Evolutionary conservation across 1,284 basidiomycete species (phyloP).

Genomic region (Heterobasidion occidentale): DNA sequence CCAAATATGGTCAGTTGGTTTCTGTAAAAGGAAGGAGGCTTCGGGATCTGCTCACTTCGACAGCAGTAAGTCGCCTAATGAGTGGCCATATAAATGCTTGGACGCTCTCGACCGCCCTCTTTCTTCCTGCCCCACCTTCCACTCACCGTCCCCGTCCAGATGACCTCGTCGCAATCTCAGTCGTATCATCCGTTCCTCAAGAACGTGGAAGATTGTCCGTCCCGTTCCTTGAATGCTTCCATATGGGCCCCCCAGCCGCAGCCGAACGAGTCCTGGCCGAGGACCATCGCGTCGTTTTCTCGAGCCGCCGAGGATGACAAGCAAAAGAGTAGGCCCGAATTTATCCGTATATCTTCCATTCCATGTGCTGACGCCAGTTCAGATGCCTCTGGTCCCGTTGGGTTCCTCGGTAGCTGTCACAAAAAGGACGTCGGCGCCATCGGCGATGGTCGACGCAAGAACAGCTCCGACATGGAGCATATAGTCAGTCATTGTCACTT

Average conservation of each 20-base stretch:
- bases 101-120: slow-evolving; percentile 2
- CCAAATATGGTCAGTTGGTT: background rate
- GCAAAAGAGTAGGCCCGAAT: slow-evolving; percentile 14
- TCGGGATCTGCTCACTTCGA: background rate
- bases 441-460: slow-evolving; percentile 66
- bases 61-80: background rate
- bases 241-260: slow-evolving; percentile 77
- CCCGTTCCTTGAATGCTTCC: slow-evolving; percentile 34
- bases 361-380: slow-evolving; percentile 30
- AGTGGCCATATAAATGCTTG: background rate
- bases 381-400: slow-evolving; percentile 55
- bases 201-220: slow-evolving; percentile 22
- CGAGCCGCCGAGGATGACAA: slow-evolving; percentile 34
- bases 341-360: slow-evolving; percentile 18
- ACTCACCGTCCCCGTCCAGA: background rate
- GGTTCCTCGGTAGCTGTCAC: slow-evolving; percentile 23
- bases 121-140: slow-evolving; percentile 11
- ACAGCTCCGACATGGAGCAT: slow-evolving; percentile 45
- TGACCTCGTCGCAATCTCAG: slow-evolving; percentile 11
- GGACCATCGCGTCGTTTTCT: slow-evolving; percentile 50
- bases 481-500: slow-evolving; percentile 31
- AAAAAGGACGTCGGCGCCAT: slow-evolving; percentile 59
- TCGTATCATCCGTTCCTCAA: slow-evolving; percentile 20
- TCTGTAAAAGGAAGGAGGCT: background rate
- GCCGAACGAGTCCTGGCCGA: slow-evolving; percentile 58